Conservation (phyloP, 2,329 filamentous ascomycete species). For the Leptoxyphium fumago region DNA sequence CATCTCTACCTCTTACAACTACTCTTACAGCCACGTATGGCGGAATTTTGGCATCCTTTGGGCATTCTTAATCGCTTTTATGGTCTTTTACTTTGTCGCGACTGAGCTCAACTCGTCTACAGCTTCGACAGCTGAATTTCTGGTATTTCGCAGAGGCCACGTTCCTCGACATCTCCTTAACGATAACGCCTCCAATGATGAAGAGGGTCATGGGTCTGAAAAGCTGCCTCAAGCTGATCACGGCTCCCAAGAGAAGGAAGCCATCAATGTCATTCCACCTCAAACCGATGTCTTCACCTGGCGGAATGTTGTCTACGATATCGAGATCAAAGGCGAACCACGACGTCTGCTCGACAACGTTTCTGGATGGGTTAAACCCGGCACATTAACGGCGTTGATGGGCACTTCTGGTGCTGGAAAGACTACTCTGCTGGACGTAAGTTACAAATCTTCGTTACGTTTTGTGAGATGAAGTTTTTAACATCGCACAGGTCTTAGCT, state of each 20-base stretch:
- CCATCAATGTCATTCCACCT: conserved; percentile 25
- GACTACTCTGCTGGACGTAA: conserved; percentile 41
- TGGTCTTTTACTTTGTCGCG: conserved; percentile 46
- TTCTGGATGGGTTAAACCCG: conserved; percentile 40
- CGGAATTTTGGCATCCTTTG: conserved; percentile 55
- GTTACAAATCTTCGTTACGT: not conserved
- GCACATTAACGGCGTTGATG: conserved; percentile 33
- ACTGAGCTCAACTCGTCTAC: conserved; percentile 51
- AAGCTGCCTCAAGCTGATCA: conserved; percentile 6
- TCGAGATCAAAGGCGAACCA: conserved; percentile 35
- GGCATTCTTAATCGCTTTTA: conserved; percentile 50
- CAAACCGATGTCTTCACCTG: conserved; percentile 34
- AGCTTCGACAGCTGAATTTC: conserved; percentile 49
- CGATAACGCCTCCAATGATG: conserved; percentile 20
- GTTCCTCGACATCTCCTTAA: conserved; percentile 25
- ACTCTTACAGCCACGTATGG: conserved; percentile 27
- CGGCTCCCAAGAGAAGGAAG: conserved; percentile 10
- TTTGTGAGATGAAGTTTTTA: too few species aligned
- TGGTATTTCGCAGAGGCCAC: conserved; percentile 43
- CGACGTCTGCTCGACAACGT: conserved; percentile 41
- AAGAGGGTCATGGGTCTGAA: conserved; percentile 19
- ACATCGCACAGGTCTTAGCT: conserved; percentile 28
- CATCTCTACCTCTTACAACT: conserved; percentile 20
- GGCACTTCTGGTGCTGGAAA: conserved; percentile 44
- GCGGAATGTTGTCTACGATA: conserved; percentile 41